These are phyloP conservation scores for Trichoderma polysporum DNA, from an alignment of 2,329 filamentous ascomycete species.

Conservation along the genomic window DNA sequence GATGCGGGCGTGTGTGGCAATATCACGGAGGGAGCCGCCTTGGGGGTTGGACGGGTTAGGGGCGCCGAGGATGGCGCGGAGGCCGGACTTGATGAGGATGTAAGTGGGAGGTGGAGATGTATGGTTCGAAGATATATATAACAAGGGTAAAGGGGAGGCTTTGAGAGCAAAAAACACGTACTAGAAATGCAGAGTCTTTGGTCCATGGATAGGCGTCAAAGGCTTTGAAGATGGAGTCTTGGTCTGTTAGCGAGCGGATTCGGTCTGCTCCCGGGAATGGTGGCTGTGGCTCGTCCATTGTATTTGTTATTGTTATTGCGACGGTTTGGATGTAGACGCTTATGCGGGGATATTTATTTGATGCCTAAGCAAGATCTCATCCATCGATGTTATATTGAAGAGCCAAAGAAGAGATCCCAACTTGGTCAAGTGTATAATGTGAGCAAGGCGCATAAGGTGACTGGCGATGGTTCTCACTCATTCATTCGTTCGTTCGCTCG, in stretches of 20 bases:
- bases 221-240: slow-evolving; percentile 53
- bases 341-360: background rate
- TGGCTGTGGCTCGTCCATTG: slow-evolving; percentile 11
- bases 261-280: slow-evolving; percentile 32
- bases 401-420: background rate
- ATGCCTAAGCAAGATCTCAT: background rate
- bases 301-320: background rate
- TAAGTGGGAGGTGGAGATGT: background rate
- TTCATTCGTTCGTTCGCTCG: too few species aligned
- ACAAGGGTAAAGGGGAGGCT: background rate
- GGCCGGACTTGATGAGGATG: slow-evolving; percentile 47
- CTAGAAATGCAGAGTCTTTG: slow-evolving; percentile 67
- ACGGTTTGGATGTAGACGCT: background rate
- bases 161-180: slow-evolving; percentile 30
- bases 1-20: slow-evolving; percentile 64
- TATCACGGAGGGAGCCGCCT: slow-evolving; percentile 51
- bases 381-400: background rate
- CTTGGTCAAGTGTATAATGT: background rate
- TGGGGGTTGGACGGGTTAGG: slow-evolving; percentile 42
- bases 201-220: slow-evolving; percentile 68
- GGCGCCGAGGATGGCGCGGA: slow-evolving; percentile 63
- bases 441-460: background rate
- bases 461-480: background rate
- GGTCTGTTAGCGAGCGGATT: slow-evolving; percentile 41
- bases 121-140: background rate